Evolutionary conservation across 768 basidiomycete species (phyloP).

Genomic region (Fistulinella prunicolor): DNA sequence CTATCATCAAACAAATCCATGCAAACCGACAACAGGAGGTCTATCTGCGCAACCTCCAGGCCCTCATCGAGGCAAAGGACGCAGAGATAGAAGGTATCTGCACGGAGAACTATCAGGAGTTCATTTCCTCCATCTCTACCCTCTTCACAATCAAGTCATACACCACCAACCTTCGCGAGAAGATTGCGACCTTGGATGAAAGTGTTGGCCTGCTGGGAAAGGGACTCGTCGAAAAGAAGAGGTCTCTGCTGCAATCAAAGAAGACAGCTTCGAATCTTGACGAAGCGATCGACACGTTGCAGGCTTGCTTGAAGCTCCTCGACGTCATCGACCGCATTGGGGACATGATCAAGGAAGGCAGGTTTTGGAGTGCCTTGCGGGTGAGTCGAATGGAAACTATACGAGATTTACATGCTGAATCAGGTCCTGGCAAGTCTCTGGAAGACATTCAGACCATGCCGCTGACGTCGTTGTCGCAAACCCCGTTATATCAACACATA

Average conservation of each 20-base stretch:
- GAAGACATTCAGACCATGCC: constrained; percentile 94
- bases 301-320: constrained; percentile 87
- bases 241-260: constrained; percentile 81
- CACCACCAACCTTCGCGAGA: constrained; percentile 89
- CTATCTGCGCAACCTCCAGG: constrained; percentile 81
- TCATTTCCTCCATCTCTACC: constrained; percentile 95
- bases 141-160: constrained; percentile 95
- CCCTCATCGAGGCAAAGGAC: constrained; percentile 93
- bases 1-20: constrained; percentile 92
- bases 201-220: constrained; percentile 87
- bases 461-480: constrained; percentile 83
- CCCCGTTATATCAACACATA: constrained; percentile 90
- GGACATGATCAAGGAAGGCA: constrained; percentile 89
- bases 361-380: constrained; percentile 95
- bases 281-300: constrained; percentile 93
- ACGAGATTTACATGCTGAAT: constrained; percentile 29
- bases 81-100: constrained; percentile 95
- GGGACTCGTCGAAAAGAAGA: constrained; percentile 91
- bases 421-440: constrained; percentile 62
- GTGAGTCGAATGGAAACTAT: constrained; percentile 46
- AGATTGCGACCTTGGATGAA: constrained; percentile 83
- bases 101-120: constrained; percentile 96
- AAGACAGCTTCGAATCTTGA: constrained; percentile 94
- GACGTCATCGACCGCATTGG: constrained; percentile 92
- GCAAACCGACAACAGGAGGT: constrained; percentile 83